These are phyloP conservation scores for Aspergillus jensenii DNA, from an alignment of 2,329 filamentous ascomycete species.

Conservation along the genomic window DNA sequence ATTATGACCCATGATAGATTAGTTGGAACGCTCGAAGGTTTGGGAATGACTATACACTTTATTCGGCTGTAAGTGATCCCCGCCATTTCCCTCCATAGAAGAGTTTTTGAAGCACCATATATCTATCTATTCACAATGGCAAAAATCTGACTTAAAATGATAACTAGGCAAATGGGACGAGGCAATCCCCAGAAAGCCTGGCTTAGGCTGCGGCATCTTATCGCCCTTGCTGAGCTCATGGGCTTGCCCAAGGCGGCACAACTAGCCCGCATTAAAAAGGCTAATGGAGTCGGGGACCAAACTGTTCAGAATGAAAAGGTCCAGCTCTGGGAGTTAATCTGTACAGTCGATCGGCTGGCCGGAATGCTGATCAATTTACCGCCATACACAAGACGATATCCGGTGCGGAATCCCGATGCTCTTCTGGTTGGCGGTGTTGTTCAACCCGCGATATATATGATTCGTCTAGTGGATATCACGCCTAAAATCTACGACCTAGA, in stretches of 20 bases:
- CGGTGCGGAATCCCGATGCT: not conserved
- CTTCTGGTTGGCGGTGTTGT: constrained; percentile 13
- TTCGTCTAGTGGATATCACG: constrained; percentile 11
- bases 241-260: constrained; percentile 29
- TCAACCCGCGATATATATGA: constrained; percentile 12
- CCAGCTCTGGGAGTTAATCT: constrained; percentile 35
- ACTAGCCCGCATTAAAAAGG: not conserved
- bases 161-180: constrained; percentile 29
- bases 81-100: not conserved
- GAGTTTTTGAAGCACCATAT: not conserved
- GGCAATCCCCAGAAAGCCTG: constrained; percentile 38
- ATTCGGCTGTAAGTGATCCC: constrained; percentile 32
- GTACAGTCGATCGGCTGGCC: constrained; percentile 30
- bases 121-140: too few species aligned
- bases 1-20: constrained; percentile 18
- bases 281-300: constrained; percentile 4
- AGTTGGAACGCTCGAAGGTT: constrained; percentile 11
- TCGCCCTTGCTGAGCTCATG: constrained; percentile 40
- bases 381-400: constrained; percentile 28
- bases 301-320: constrained; percentile 18
- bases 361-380: constrained; percentile 39
- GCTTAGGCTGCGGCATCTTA: constrained; percentile 37
- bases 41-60: constrained; percentile 32
- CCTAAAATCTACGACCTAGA: constrained; percentile 15
- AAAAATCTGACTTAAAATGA: not conserved